These are phyloP conservation scores for Collybia sp. DNA, from an alignment of 768 basidiomycete species.

Conservation along the genomic window DNA sequence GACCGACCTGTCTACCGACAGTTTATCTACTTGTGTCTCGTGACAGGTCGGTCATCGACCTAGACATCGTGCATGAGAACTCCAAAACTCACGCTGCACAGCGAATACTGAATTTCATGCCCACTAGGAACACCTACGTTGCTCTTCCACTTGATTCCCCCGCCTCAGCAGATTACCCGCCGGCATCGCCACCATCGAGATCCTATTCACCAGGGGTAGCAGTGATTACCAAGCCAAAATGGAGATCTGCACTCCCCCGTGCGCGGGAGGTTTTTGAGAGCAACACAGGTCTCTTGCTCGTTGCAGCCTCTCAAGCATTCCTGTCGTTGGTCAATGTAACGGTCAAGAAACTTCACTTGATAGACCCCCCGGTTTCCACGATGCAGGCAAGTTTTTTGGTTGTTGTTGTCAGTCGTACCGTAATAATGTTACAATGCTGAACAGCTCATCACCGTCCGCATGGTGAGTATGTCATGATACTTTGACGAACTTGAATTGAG, in stretches of 20 bases:
- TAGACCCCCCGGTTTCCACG: conserved; percentile 18
- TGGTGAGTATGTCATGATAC: conserved; percentile 1
- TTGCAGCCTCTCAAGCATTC: conserved; percentile 15
- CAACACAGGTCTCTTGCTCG: conserved; percentile 39
- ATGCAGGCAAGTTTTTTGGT: conserved; percentile 12
- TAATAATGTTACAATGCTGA: not conserved
- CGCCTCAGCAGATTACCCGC: no score
- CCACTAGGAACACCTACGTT: no score
- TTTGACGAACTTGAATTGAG: not conserved
- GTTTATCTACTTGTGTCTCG: no score
- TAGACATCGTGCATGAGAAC: no score
- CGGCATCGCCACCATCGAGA: no score
- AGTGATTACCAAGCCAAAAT: not conserved
- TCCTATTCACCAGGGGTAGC: no score
- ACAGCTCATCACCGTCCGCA: conserved; percentile 21
- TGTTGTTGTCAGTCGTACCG: not conserved
- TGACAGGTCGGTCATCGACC: no score
- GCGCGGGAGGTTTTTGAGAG: conserved; percentile 8
- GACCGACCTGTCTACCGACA: no score
- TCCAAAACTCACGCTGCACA: no score
- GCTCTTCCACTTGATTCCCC: no score
- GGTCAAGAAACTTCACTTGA: conserved; percentile 17
- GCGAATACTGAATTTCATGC: no score
- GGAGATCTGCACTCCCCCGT: not conserved
- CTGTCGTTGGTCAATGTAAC: conserved; percentile 15